phyloP scores from a whole-genome alignment of 225 moss, liverwort and hornwort species.

The Bryum argenteum region DNA sequence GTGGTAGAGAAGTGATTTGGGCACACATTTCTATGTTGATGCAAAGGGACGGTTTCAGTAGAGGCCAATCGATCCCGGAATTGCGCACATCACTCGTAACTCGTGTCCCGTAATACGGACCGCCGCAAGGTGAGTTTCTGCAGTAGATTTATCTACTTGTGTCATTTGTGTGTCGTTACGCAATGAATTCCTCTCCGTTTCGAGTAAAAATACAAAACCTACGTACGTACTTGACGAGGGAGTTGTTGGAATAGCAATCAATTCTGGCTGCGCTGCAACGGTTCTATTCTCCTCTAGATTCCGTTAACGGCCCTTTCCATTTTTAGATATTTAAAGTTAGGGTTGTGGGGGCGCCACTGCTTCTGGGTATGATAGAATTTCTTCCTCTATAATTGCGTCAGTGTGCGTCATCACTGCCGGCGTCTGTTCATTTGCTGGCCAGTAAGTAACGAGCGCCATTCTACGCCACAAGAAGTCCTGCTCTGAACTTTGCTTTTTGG shows the following conservation, averaged over 20 bases:
- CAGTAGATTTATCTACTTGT: not conserved
- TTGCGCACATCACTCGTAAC: not conserved
- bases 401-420: not conserved
- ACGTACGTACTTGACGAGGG: not conserved
- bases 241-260: not conserved
- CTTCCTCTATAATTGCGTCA: not conserved
- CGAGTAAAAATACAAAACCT: not conserved
- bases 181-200: not conserved
- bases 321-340: not conserved
- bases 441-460: not conserved
- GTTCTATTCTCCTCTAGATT: constrained; percentile 9
- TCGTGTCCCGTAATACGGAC: not conserved
- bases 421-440: no score
- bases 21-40: not conserved
- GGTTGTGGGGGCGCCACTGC: no score
- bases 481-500: not conserved
- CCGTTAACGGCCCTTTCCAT: constrained; percentile 24
- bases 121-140: not conserved
- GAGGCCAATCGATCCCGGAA: not conserved
- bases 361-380: not conserved
- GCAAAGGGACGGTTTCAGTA: not conserved
- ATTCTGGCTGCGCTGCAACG: constrained; percentile 11
- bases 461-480: not conserved
- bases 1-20: not conserved
- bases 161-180: not conserved